These are phyloP conservation scores for Malassezia slooffiae DNA, from an alignment of 1,284 basidiomycete species.

Conservation along the genomic window DNA sequence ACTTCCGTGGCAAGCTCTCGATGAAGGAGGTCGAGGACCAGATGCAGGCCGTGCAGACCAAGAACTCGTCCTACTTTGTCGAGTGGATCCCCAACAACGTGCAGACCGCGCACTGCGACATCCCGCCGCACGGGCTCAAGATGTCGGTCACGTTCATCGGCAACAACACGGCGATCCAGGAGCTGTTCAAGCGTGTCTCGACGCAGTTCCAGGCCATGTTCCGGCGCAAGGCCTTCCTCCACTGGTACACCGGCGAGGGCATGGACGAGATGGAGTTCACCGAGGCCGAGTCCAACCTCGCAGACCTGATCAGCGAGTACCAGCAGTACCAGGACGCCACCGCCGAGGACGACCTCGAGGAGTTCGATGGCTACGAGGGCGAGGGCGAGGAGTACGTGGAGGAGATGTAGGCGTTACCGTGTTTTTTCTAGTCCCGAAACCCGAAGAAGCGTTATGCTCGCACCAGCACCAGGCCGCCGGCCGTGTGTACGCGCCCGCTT, in stretches of 20 bases:
- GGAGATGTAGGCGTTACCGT: constrained; percentile 16
- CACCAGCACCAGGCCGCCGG: too few relatives aligned
- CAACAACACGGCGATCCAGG: constrained; percentile 83
- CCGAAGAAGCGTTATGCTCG: too few relatives aligned
- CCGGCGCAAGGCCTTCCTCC: constrained; percentile 54
- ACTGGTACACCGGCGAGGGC: constrained; percentile 48
- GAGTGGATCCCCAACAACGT: constrained; percentile 78
- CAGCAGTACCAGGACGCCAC: constrained; percentile 49
- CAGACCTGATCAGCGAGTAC: constrained; percentile 49
- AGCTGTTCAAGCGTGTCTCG: constrained; percentile 75
- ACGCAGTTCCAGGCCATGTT: constrained; percentile 99
- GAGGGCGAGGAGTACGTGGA: constrained; percentile 14
- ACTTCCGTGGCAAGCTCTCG: constrained; percentile 93
- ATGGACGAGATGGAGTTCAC: constrained; percentile 49
- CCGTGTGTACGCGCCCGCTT: too few relatives aligned
- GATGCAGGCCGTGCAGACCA: constrained; percentile 90
- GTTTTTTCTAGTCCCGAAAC: too few relatives aligned
- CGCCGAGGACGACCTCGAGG: constrained; percentile 48
- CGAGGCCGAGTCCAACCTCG: constrained; percentile 46
- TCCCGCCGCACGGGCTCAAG: constrained; percentile 64
- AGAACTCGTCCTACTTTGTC: constrained; percentile 94
- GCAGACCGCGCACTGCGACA: constrained; percentile 88
- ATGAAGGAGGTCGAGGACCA: constrained; percentile 99
- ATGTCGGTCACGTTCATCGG: constrained; percentile 73
- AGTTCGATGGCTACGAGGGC: constrained; percentile 16